Conservation (phyloP, 169 alveolate genomes). For the Plasmodium berghei region DNA sequence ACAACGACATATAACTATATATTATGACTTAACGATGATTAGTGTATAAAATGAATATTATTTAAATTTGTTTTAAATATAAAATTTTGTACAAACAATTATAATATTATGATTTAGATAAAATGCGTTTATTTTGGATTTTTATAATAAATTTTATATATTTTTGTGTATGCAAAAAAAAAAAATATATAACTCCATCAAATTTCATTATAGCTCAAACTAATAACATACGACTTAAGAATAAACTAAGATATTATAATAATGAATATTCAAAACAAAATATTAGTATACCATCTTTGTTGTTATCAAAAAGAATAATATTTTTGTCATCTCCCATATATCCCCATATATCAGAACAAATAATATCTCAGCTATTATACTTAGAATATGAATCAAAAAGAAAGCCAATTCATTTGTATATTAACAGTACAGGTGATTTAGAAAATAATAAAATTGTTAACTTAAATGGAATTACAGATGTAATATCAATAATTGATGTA, state of each 20-base stretch:
- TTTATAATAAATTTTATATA: constrained; percentile 8
- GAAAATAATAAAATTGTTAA: constrained; percentile 75
- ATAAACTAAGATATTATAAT: constrained; percentile 1
- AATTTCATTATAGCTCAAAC: constrained; percentile 26
- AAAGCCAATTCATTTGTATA: constrained; percentile 84
- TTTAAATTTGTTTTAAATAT: too few species aligned
- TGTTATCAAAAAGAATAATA: constrained; percentile 80
- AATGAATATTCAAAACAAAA: constrained; percentile 40
- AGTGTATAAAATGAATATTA: too few species aligned
- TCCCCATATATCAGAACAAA: constrained; percentile 80
- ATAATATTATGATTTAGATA: not conserved
- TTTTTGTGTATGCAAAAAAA: constrained; percentile 29
- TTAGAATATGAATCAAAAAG: constrained; percentile 82
- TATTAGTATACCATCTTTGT: constrained; percentile 76
- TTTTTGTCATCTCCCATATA: constrained; percentile 83
- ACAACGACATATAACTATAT: too few species aligned
- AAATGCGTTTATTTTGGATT: constrained; percentile 10
- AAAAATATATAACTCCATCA: not conserved
- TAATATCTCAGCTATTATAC: constrained; percentile 80
- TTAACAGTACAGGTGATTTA: constrained; percentile 77
- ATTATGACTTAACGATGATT: too few species aligned
- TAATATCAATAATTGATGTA: constrained; percentile 83
- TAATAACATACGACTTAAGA: not conserved
- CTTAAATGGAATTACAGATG: constrained; percentile 78
- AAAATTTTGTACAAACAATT: too few species aligned